A percentile compares a stretch with the other conserved stretches of the same genome.
Conservation (phyloP, 2,329 filamentous ascomycete species). For the Curvularia sp. region DNA sequence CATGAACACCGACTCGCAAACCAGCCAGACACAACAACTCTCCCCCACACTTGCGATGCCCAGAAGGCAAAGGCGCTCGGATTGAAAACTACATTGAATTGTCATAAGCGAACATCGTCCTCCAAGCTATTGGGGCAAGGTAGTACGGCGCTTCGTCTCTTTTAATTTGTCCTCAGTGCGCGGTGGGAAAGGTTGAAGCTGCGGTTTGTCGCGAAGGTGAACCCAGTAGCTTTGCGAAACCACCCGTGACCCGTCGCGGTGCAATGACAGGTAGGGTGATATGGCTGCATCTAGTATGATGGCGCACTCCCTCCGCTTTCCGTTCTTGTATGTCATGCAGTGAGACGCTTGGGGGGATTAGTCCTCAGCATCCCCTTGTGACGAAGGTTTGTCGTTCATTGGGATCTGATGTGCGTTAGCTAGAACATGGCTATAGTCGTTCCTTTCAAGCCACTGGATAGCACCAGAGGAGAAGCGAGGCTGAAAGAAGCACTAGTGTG, state of each 20-base stretch:
- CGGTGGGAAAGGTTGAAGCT: constrained; percentile 35
- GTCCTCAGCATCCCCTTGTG: constrained; percentile 33
- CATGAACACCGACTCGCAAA: constrained; percentile 17
- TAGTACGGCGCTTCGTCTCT: constrained; percentile 41
- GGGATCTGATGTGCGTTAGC: constrained; percentile 33
- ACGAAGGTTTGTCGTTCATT: constrained; percentile 38
- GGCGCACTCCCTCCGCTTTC: constrained; percentile 47
- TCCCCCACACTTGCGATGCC: constrained; percentile 30
- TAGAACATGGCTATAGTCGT: not conserved
- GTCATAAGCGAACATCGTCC: constrained; percentile 39
- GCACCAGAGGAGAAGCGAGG: not conserved
- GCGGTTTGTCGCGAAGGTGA: constrained; percentile 15
- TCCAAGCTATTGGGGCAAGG: constrained; percentile 24
- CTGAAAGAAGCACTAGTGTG: not conserved
- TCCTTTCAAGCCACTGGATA: not conserved
- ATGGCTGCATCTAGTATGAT: constrained; percentile 35
- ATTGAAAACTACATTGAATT: constrained; percentile 48
- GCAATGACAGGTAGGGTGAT: constrained; percentile 26
- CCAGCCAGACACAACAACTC: constrained; percentile 32
- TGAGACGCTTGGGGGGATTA: constrained; percentile 33
- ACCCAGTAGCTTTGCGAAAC: constrained; percentile 29
- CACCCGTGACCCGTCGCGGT: constrained; percentile 20
- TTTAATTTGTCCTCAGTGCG: constrained; percentile 46
- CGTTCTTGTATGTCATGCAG: constrained; percentile 45
- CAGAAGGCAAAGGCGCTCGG: constrained; percentile 38